A percentile compares a stretch with the other conserved stretches of the same genome.
Evolutionary conservation across 2,329 filamentous ascomycete species (phyloP).

Genomic region (Amauroascus niger): DNA sequence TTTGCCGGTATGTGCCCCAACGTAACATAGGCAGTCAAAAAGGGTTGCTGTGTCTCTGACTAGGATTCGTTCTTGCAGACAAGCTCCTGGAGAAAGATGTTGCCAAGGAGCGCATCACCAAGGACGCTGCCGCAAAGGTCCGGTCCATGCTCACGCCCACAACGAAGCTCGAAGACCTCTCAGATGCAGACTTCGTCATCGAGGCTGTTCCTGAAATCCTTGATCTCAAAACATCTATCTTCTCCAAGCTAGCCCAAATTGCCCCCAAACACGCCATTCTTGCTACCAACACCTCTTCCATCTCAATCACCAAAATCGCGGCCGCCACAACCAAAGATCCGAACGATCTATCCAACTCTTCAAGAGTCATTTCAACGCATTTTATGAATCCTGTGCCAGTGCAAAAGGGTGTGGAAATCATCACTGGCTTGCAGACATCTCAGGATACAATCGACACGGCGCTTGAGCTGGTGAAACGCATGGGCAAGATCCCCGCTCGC

Average conservation of each 20-base stretch:
- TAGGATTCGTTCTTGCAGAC: conserved; percentile 44
- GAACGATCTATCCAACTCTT: conserved; percentile 68
- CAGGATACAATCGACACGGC: conserved; percentile 70
- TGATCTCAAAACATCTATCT: conserved; percentile 78
- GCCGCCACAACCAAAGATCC: conserved; percentile 72
- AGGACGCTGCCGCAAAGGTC: conserved; percentile 65
- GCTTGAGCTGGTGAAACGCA: conserved; percentile 73
- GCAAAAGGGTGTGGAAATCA: conserved; percentile 96
- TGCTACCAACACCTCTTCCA: conserved; percentile 97
- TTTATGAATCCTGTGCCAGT: conserved; percentile 99
- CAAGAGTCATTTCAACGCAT: conserved; percentile 86
- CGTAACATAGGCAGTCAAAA: background rate
- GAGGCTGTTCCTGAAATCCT: conserved; percentile 94
- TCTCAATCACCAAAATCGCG: conserved; percentile 92
- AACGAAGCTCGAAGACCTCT: conserved; percentile 66
- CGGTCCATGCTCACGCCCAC: conserved; percentile 59
- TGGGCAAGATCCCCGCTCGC: conserved; percentile 85
- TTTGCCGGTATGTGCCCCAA: conserved; percentile 59
- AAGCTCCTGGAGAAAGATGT: conserved; percentile 92
- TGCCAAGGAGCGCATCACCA: conserved; percentile 71
- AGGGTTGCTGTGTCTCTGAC: background rate
- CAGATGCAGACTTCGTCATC: conserved; percentile 88
- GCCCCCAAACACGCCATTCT: conserved; percentile 79
- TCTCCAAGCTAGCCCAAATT: conserved; percentile 68
- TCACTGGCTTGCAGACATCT: conserved; percentile 85